Evolutionary conservation across 768 basidiomycete genomes (phyloP), one percentile per base, ranked within the genome.

Genomic region (Gyrodon lividus): DNA sequence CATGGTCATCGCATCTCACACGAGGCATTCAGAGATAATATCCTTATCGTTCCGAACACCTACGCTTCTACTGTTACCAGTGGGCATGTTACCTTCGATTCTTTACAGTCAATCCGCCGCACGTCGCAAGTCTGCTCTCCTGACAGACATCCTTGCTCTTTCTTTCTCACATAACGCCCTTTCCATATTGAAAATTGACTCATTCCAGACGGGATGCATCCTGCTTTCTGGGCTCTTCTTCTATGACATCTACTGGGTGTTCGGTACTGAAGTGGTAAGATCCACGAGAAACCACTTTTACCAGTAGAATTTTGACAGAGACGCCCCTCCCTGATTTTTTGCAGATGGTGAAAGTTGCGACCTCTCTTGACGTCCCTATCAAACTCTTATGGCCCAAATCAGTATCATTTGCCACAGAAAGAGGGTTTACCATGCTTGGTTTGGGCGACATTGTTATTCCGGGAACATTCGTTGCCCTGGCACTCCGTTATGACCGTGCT

Each of bases 181-280:
- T 46, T 77, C 83, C 33, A 67, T 94, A 53, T 74, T 98, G 59
- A 87, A 85, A 66, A 69, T 98, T 28, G 96, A 98, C 68, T 89
- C 89, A 8, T 96, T 98, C 77, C 70, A 77, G 61, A 97, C 96
- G 14, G 96, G 93, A 6, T 78, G 78, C 35, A 81, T 92, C 53
- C 77, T 98, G 3, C 75, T 99, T 5, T 78, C 79, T 3, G 93
- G 91, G 5, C 74, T 99, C 20, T 92, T 98, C 71, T 41, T 97
- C 37, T 98, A 98, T 65, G 96, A 98, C 65, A 81, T 97, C 35
- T 96, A 86, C 80, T 97, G 91, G 91, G 92, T 95, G 2, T 95
- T 94, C 66, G 89, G 89, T 17, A 89, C 88, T 0, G 80, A 84
- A 61, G 89, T 92, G 70, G 89, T 89, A 67, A 65, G 87, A 74